Conservation (phyloP, 495 filamentous ascomycete species). For the Staphylotrichum tortipilum region DNA sequence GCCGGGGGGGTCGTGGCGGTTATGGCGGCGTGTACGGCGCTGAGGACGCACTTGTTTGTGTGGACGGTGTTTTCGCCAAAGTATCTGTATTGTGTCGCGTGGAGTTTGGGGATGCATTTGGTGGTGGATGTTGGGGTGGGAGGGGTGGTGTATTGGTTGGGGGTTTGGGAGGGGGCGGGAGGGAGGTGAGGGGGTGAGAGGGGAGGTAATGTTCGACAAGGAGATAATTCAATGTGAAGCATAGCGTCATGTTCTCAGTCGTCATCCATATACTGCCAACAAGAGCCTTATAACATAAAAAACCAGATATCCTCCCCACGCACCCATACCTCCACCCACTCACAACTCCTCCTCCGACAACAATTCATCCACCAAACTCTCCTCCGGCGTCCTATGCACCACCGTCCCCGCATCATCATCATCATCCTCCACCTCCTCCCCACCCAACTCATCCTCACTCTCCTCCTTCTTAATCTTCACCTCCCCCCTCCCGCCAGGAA, state of each 20-base stretch:
- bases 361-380: constrained; percentile 32
- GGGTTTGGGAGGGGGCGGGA: constrained; percentile 11
- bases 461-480: constrained; percentile 16
- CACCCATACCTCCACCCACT: neutral
- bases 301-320: neutral
- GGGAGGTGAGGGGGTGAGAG: neutral
- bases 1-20: constrained; percentile 55
- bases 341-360: constrained; percentile 37
- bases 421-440: constrained; percentile 2
- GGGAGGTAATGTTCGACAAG: neutral
- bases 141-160: constrained; percentile 48
- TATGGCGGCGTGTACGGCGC: constrained; percentile 76
- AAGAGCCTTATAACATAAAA: neutral
- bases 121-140: constrained; percentile 54
- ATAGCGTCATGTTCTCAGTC: neutral
- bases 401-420: constrained; percentile 3
- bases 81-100: constrained; percentile 84
- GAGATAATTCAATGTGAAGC: no score
- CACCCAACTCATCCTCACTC: neutral
- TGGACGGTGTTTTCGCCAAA: constrained; percentile 99
- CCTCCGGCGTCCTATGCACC: constrained; percentile 3
- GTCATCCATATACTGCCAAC: neutral
- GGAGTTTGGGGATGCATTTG: constrained; percentile 75
- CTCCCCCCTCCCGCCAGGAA: neutral
- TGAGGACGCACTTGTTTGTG: constrained; percentile 90